phyloP scores from a whole-genome alignment of 1,284 basidiomycete genomes.

The Sporisorium reilianum region DNA sequence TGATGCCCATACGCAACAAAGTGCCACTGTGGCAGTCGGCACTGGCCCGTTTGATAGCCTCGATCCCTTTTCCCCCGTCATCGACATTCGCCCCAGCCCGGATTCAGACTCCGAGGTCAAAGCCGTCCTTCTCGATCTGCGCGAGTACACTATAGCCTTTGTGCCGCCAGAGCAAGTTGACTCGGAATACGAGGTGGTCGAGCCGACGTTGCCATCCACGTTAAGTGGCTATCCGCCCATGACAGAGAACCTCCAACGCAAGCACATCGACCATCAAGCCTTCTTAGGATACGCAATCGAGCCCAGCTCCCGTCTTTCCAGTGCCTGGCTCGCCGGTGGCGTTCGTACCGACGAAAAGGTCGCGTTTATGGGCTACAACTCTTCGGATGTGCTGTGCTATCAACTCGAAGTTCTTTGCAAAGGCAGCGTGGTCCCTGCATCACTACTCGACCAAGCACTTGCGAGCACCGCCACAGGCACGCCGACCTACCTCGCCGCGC shows the following conservation, averaged over 20 bases:
- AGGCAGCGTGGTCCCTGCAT: not conserved
- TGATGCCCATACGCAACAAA: conserved; percentile 1
- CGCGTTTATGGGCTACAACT: conserved; percentile 41
- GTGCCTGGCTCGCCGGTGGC: conserved; percentile 20
- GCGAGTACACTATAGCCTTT: conserved; percentile 22
- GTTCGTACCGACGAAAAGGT: conserved; percentile 29
- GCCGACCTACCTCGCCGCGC: conserved; percentile 14
- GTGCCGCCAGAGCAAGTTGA: not conserved
- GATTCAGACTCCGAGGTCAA: not conserved
- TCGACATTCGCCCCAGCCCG: conserved; percentile 14
- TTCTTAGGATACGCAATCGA: conserved; percentile 28
- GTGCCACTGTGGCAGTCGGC: not conserved
- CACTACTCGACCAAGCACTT: conserved; percentile 20
- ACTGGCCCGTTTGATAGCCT: conserved; percentile 5
- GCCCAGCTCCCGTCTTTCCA: conserved; percentile 1
- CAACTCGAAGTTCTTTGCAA: conserved; percentile 18
- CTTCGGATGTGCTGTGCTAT: conserved; percentile 28
- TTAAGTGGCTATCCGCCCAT: conserved; percentile 37
- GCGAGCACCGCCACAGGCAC: not conserved
- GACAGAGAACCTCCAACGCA: conserved; percentile 31
- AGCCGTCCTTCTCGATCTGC: conserved; percentile 30
- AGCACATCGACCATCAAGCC: conserved; percentile 29
- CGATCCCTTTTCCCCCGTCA: conserved; percentile 28
- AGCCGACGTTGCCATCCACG: conserved; percentile 11
- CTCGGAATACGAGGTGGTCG: not conserved